A percentile compares a stretch with the other conserved stretches of the same genome.
Evolutionary conservation across 306 rosid species (phyloP).

Genomic region (Malus orientalis): DNA sequence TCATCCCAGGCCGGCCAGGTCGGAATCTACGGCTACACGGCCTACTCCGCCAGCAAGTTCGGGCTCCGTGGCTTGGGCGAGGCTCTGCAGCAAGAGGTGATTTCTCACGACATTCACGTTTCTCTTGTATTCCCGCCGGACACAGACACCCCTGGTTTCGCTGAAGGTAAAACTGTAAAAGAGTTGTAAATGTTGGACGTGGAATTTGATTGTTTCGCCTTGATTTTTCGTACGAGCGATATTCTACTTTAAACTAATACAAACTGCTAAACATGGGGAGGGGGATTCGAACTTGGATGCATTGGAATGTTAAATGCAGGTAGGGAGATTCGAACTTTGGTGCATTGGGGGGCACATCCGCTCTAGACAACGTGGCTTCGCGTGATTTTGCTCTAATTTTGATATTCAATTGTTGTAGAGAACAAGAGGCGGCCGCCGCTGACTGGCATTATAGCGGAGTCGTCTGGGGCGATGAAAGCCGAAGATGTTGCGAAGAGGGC

Average conservation of each 20-base stretch:
- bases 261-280: too few relatives aligned
- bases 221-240: neutral
- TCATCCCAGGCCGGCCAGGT: conserved; percentile 98
- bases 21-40: conserved; percentile 85
- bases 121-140: conserved; percentile 89
- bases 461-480: conserved; percentile 71
- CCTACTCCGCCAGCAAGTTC: conserved; percentile 84
- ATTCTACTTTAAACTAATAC: too few relatives aligned
- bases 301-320: neutral
- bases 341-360: neutral
- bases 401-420: conserved; percentile 35
- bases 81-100: conserved; percentile 86
- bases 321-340: neutral
- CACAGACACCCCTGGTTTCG: conserved; percentile 79
- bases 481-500: conserved; percentile 79
- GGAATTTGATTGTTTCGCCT: neutral
- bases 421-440: conserved; percentile 59
- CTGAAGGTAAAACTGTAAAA: conserved; percentile 42
- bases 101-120: conserved; percentile 63
- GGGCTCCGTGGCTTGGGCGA: conserved; percentile 88
- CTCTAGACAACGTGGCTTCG: neutral
- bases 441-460: conserved; percentile 57
- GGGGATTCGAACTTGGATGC: neutral
- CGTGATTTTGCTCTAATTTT: neutral
- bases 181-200: neutral